phyloP scores from a whole-genome alignment of 108 stramenopile genomes.

The Pseudonitzschia delicatissima region DNA sequence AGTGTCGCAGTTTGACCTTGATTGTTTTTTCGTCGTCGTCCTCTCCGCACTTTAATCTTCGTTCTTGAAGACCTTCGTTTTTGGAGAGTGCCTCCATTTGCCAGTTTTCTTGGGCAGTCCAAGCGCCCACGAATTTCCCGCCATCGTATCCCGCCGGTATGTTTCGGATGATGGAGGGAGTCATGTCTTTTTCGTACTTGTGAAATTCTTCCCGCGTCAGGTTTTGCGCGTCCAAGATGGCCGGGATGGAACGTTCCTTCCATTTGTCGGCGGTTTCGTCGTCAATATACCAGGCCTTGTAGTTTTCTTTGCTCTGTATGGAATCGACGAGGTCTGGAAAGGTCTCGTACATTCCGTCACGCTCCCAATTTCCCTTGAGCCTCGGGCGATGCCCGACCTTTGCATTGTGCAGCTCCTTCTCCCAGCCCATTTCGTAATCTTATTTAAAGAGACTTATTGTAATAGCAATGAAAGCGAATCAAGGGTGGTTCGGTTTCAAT shows the following conservation, averaged over 20 bases:
- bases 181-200: constrained; percentile 49
- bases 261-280: constrained; percentile 1
- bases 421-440: constrained; percentile 13
- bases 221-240: constrained; percentile 54
- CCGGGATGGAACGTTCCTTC: constrained; percentile 32
- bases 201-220: constrained; percentile 54
- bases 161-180: constrained; percentile 70
- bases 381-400: constrained; percentile 58
- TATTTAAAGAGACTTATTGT: no score
- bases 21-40: constrained; percentile 93
- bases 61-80: constrained; percentile 43
- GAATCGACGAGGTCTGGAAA: constrained; percentile 58
- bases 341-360: constrained; percentile 53
- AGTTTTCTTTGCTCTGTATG: constrained; percentile 16
- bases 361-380: constrained; percentile 67
- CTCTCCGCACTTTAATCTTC: constrained; percentile 94
- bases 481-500: no score
- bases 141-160: constrained; percentile 63
- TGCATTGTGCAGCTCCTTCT: constrained; percentile 3
- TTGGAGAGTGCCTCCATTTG: constrained; percentile 41
- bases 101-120: constrained; percentile 70
- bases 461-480: neutral
- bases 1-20: constrained; percentile 89
- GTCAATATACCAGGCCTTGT: constrained; percentile 20
- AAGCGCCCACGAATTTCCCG: constrained; percentile 37